Evolutionary conservation across 1,284 basidiomycete genomes (phyloP).

Genomic region (Amylostereum chailletii): DNA sequence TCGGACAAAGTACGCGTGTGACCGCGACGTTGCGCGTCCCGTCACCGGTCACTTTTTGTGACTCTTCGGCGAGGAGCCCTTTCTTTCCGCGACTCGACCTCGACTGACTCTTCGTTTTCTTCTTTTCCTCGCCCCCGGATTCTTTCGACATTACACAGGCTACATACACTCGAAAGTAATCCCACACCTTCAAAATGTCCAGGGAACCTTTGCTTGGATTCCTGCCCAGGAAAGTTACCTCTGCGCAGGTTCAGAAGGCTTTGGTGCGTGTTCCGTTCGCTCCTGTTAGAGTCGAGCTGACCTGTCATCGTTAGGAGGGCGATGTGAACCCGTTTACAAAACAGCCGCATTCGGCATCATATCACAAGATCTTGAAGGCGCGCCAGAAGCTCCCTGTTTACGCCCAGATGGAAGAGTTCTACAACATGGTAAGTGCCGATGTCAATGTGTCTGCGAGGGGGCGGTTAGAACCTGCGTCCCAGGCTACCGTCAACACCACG

Average conservation of each 20-base stretch:
- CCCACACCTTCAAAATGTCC: too few relatives aligned
- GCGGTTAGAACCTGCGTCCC: conserved; percentile 24
- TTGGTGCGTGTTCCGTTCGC: neutral
- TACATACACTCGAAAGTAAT: neutral
- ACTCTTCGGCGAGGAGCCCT: neutral
- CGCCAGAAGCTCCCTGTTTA: conserved; percentile 91
- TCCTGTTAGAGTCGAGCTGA: neutral
- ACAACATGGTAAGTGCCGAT: conserved; percentile 62
- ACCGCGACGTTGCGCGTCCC: neutral
- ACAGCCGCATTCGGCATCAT: conserved; percentile 66
- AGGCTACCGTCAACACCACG: conserved; percentile 17
- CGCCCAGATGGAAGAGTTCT: conserved; percentile 89
- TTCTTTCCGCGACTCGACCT: neutral
- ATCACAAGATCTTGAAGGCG: conserved; percentile 80
- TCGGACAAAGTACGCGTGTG: neutral
- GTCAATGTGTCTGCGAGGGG: conserved; percentile 20
- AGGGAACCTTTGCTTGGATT: conserved; percentile 26
- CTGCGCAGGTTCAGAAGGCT: conserved; percentile 50
- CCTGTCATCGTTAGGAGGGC: conserved; percentile 47
- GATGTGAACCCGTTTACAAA: conserved; percentile 88
- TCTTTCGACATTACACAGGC: neutral
- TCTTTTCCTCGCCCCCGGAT: neutral
- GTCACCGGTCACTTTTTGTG: neutral
- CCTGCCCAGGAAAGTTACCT: conserved; percentile 69
- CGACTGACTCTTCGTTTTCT: neutral